Percentiles rank a stretch among this genome's conserved stretches.
Evolutionary conservation across 805 yeast species (phyloP).

Genomic region (Cyberlindnera galapagoensis): DNA sequence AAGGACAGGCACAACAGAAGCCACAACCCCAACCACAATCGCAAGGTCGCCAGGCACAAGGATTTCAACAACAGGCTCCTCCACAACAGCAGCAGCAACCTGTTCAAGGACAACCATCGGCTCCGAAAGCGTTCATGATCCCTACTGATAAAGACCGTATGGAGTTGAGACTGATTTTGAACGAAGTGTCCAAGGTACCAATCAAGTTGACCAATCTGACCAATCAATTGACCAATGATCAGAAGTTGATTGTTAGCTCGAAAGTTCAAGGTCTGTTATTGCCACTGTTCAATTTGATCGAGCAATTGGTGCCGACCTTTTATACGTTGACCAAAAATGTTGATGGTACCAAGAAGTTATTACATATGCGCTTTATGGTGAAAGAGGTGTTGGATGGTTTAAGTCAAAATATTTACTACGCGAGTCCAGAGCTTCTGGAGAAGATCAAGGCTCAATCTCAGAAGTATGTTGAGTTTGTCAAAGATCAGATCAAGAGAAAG

Average conservation of each 20-base stretch:
- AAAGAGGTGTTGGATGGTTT: slow-evolving; percentile 68
- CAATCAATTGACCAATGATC: slow-evolving; percentile 50
- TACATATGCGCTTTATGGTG: slow-evolving; percentile 75
- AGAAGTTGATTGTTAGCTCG: slow-evolving; percentile 54
- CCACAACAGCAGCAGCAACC: slow-evolving; percentile 13
- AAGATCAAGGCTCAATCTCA: slow-evolving; percentile 68
- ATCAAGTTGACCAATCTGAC: slow-evolving; percentile 64
- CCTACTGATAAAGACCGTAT: slow-evolving; percentile 58
- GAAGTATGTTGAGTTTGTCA: slow-evolving; percentile 67
- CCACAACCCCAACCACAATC: slow-evolving; percentile 7
- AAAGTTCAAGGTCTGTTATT: slow-evolving; percentile 44
- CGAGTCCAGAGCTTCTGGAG: slow-evolving; percentile 65
- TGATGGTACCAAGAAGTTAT: slow-evolving; percentile 68
- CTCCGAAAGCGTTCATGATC: slow-evolving; percentile 17
- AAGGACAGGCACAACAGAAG: slow-evolving; percentile 11
- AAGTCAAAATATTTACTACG: slow-evolving; percentile 57
- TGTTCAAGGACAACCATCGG: slow-evolving; percentile 17
- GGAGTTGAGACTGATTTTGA: slow-evolving; percentile 54
- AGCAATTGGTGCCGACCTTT: slow-evolving; percentile 72
- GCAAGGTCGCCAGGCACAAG: slow-evolving; percentile 6
- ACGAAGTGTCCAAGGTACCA: slow-evolving; percentile 63
- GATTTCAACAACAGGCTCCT: slow-evolving; percentile 6
- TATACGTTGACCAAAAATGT: slow-evolving; percentile 68
- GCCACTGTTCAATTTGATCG: slow-evolving; percentile 56
- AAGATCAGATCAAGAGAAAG: slow-evolving; percentile 45